These are phyloP conservation scores for Trichoderma arundinaceum DNA, from an alignment of 2,329 filamentous ascomycete species.

Conservation along the genomic window DNA sequence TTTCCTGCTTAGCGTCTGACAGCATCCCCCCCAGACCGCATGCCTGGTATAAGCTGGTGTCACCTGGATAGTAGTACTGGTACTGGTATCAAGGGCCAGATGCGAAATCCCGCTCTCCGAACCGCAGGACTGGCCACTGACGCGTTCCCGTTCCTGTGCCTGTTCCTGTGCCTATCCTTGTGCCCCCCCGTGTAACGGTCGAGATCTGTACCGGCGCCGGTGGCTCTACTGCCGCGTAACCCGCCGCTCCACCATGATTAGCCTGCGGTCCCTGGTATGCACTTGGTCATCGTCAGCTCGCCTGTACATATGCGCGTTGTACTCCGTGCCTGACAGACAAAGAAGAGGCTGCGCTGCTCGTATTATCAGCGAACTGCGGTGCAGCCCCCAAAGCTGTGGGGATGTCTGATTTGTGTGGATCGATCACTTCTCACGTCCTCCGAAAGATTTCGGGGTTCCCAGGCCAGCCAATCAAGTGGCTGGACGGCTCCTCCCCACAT, in stretches of 20 bases:
- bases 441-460: not conserved
- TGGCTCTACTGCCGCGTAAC: not conserved
- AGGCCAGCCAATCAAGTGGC: not conserved
- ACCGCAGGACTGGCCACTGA: not conserved
- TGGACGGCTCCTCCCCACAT: not conserved
- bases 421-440: constrained; percentile 22
- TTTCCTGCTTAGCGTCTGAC: not conserved
- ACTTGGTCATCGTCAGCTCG: not conserved
- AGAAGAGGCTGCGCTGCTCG: not conserved
- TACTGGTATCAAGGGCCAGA: not conserved
- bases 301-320: not conserved
- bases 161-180: not conserved
- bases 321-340: too few species aligned
- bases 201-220: not conserved
- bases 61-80: too few species aligned
- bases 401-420: constrained; percentile 16
- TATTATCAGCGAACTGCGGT: not conserved
- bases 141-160: not conserved
- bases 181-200: too few species aligned
- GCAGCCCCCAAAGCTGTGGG: not conserved
- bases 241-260: too few species aligned
- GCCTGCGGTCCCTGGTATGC: too few species aligned
- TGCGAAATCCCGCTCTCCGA: not conserved
- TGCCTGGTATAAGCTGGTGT: not conserved
- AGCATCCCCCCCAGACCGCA: not conserved